Conservation (phyloP, 768 basidiomycete species). For the Hysterangium stoloniferum region DNA sequence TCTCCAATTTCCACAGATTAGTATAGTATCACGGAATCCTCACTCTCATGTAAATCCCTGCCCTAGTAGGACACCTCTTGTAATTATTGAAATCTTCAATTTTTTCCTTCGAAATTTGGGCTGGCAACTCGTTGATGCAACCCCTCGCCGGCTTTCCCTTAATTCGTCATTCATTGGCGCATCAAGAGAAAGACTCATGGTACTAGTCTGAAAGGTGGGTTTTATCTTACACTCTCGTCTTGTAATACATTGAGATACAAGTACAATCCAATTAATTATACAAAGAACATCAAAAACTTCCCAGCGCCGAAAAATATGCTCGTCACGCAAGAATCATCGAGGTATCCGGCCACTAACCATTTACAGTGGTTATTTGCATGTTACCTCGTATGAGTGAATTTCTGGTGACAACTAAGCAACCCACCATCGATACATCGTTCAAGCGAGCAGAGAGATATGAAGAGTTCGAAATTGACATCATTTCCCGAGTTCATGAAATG, state of each 20-base stretch:
- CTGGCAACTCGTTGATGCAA: conserved; percentile 24
- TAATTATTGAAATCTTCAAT: conserved; percentile 13
- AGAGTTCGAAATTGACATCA: conserved; percentile 18
- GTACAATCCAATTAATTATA: conserved; percentile 1
- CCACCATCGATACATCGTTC: conserved; percentile 16
- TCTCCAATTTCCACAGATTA: conserved; percentile 5
- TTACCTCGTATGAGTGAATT: conserved; percentile 14
- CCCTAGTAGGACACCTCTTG: conserved; percentile 5
- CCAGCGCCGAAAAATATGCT: conserved; percentile 15
- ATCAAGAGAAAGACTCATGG: conserved; percentile 15
- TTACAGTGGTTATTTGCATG: conserved; percentile 21
- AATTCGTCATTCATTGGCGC: conserved; percentile 20
- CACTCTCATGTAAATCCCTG: conserved; percentile 7
- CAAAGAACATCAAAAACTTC: conserved; percentile 7
- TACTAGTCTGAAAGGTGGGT: conserved; percentile 21
- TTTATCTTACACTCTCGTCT: background rate
- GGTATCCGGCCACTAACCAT: conserved; percentile 4
- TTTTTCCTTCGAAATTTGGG: conserved; percentile 15
- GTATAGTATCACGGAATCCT: conserved; percentile 12
- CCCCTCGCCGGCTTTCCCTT: conserved; percentile 20
- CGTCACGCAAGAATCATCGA: conserved; percentile 16
- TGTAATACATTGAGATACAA: background rate
- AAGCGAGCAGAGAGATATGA: conserved; percentile 13
- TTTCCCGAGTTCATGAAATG: conserved; percentile 9
- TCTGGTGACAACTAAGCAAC: conserved; percentile 11